A percentile compares a stretch with the other conserved stretches of the same genome.
Conservation (phyloP, 2,329 filamentous ascomycete species). For the Apiospora marii region DNA sequence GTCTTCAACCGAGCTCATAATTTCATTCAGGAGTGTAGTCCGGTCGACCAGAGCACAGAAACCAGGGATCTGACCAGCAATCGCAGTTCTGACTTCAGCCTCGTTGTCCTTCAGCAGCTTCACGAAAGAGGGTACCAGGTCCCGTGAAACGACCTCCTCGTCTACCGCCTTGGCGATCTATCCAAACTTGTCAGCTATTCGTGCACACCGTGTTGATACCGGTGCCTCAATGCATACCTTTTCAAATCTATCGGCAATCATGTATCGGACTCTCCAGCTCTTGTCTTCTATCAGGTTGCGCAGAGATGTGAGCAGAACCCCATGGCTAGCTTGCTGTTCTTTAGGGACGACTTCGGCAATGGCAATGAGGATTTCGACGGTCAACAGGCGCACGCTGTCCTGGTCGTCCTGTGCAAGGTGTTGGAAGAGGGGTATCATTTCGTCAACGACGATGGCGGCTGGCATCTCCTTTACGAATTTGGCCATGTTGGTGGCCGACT, state of each 20-base stretch:
- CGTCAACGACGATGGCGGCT: constrained; percentile 87
- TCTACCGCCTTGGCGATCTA: constrained; percentile 98
- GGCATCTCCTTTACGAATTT: constrained; percentile 99
- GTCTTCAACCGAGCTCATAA: constrained; percentile 96
- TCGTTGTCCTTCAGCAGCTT: constrained; percentile 98
- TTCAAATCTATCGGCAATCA: constrained; percentile 98
- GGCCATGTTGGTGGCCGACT: constrained; percentile 93
- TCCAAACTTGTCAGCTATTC: constrained; percentile 31
- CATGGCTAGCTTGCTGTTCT: constrained; percentile 96
- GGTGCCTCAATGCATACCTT: constrained; percentile 66
- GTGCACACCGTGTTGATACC: constrained; percentile 7
- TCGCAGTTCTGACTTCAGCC: constrained; percentile 95
- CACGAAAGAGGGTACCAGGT: constrained; percentile 95
- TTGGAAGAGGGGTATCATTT: constrained; percentile 99
- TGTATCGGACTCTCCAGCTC: constrained; percentile 98
- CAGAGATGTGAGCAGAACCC: constrained; percentile 87
- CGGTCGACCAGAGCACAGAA: constrained; percentile 93
- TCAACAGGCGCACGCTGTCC: constrained; percentile 94
- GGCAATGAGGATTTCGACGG: constrained; percentile 94
- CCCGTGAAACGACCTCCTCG: constrained; percentile 92
- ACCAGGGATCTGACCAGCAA: constrained; percentile 96
- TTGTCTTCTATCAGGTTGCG: constrained; percentile 97
- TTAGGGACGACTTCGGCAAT: constrained; percentile 98
- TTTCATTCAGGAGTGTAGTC: constrained; percentile 88
- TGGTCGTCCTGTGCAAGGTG: constrained; percentile 96